Base-by-base conservation (phyloP, 1,284 basidiomycete genomes). In the Cryptococcus sp. region DNA sequence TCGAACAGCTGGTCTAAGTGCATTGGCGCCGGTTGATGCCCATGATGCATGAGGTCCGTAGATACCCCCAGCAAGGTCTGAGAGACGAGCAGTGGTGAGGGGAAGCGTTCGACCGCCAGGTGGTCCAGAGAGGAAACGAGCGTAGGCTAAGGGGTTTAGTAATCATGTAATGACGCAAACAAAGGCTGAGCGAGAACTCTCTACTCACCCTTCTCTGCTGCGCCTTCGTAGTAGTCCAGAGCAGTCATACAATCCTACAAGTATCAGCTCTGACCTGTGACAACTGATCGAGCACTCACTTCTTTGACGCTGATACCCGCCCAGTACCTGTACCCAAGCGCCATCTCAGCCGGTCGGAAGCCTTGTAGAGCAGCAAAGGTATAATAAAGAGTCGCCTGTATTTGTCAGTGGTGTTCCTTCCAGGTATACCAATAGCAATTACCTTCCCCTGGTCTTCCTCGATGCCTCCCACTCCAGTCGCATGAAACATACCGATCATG, bases 291-390 rank as follows among this genome's bases (percentile, higher is more conserved):
- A 3, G 52, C 68, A 55, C 23, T 23, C 47, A 70, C 75, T 60
- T 96, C 91, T 52, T 86, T 80, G 0, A 89, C 87, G 5, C 93
- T 90, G 58, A 98, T 94, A 0, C 96, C 96, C 32, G 87, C 87
- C 88, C 90, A 96, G 71, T 94, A 87, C n/a, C 93, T 84, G 74
- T 95, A 98, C 0, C 87, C 96, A 41, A 98, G 80, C 0, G 91
- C 85, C 89, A 95, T 93, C 72, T 94, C 88, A 0, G 95, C 89
- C 4, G 88, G 86, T 62, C 86, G 84, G 75, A 94, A 83, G 0
- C 88, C 90, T 14, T 88, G 87, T 53, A 92, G 85, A 2, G 91
- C 93, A 2, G 92, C 87, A 68, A 98, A 94, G 0, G 92, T 95
- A 72, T 94, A 92, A 72, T 97, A 90, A 0, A 98, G 79, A 56